phyloP scores from a whole-genome alignment of 1,284 basidiomycete species.

The Microbotryum silenes-acaulis region DNA sequence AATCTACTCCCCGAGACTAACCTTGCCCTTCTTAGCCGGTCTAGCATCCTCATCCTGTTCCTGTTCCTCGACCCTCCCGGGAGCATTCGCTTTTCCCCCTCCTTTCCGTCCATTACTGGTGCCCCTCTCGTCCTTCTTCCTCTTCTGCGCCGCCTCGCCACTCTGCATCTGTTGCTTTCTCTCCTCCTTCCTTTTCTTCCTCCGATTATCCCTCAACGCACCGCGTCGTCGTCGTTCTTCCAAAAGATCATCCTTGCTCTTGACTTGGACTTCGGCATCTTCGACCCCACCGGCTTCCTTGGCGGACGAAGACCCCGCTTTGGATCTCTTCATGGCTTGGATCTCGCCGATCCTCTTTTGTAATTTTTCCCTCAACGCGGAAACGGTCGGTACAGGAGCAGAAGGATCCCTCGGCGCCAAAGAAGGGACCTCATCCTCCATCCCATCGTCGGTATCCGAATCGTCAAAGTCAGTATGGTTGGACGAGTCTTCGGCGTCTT shows the following conservation, averaged over 20 bases:
- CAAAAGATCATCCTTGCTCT: conserved; percentile 63
- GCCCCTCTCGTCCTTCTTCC: conserved; percentile 47
- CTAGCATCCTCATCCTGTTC: conserved; percentile 12
- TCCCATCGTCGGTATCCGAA: conserved; percentile 32
- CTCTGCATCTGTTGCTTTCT: conserved; percentile 57
- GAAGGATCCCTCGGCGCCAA: conserved; percentile 45
- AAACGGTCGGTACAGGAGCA: conserved; percentile 45
- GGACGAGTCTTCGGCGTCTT: conserved; percentile 35
- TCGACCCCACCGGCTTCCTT: conserved; percentile 33
- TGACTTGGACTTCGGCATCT: conserved; percentile 34
- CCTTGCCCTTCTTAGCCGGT: conserved; percentile 23
- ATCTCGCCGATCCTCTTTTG: conserved; percentile 68
- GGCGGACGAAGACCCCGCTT: conserved; percentile 40
- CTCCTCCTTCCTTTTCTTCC: conserved; percentile 77
- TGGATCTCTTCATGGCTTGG: conserved; percentile 44
- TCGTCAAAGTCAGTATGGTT: conserved; percentile 38
- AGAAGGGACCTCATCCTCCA: conserved; percentile 46
- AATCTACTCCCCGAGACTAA: conserved; percentile 3
- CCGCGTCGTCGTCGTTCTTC: conserved; percentile 69
- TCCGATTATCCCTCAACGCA: conserved; percentile 67
- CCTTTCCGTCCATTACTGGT: conserved; percentile 40
- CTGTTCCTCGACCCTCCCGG: neutral
- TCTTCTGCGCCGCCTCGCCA: conserved; percentile 47
- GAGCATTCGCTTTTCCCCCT: conserved; percentile 23
- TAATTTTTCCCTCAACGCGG: conserved; percentile 65